A percentile compares a stretch with the other conserved stretches of the same genome.
Conservation (phyloP, 345 rosid genomes). For the Euphorbia tirucalli region DNA sequence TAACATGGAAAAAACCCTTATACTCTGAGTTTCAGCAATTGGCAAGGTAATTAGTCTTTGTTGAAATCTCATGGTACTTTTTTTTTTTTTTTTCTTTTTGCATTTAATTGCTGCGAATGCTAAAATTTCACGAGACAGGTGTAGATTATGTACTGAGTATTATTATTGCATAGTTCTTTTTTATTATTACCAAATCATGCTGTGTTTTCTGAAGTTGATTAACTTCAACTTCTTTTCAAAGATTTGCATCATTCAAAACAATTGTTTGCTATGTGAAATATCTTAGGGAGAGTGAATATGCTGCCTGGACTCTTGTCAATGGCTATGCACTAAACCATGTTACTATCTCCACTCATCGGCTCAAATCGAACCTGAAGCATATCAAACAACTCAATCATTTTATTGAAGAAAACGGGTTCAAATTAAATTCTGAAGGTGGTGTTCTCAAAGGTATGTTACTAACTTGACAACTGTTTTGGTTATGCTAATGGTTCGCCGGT, state of each 20-base stretch:
- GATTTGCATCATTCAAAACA: background rate
- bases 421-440: constrained; percentile 81
- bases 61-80: background rate
- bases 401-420: constrained; percentile 62
- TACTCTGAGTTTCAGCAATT: constrained; percentile 73
- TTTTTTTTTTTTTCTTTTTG: background rate
- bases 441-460: constrained; percentile 67
- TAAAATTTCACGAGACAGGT: background rate
- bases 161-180: background rate
- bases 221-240: background rate
- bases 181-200: background rate
- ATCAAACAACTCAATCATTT: constrained; percentile 56
- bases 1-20: constrained; percentile 76
- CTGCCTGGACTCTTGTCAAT: constrained; percentile 88
- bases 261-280: constrained; percentile 4
- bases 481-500: background rate
- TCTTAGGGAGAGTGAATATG: constrained; percentile 86
- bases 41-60: constrained; percentile 52
- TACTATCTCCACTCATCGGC: constrained; percentile 68
- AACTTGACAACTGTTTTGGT: background rate
- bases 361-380: constrained; percentile 58
- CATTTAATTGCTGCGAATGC: background rate
- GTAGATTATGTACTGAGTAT: background rate
- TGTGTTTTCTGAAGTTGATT: background rate
- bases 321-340: constrained; percentile 93